phyloP scores from a whole-genome alignment of 140 eudicot species.

The Senecio squalidus region DNA sequence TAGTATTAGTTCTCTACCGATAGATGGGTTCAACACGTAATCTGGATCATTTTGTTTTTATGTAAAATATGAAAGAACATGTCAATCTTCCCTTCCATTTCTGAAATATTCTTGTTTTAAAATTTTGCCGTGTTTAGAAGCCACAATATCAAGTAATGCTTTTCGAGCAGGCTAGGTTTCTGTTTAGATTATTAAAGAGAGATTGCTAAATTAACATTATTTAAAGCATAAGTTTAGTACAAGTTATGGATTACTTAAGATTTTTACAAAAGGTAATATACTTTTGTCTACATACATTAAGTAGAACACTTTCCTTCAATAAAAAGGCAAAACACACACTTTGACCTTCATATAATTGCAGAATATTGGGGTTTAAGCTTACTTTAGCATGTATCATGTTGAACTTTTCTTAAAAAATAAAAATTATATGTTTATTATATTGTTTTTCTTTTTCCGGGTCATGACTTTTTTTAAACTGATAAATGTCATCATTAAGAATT shows the following conservation, averaged over 20 bases:
- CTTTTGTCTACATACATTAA: constrained; percentile 9
- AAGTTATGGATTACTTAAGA: constrained; percentile 15
- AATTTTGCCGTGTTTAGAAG: neutral
- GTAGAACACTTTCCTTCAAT: constrained; percentile 10
- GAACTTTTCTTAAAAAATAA: too few species aligned
- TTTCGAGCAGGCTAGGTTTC: neutral
- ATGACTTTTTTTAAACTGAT: too few species aligned
- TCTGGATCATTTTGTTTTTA: neutral
- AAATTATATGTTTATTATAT: too few species aligned
- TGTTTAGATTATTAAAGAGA: neutral
- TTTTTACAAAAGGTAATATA: constrained; percentile 8
- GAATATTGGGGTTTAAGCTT: neutral
- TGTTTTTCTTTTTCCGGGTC: too few species aligned
- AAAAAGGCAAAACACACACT: constrained; percentile 9
- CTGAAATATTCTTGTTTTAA: neutral
- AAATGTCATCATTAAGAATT: too few species aligned
- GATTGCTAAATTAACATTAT: neutral
- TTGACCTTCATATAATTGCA: constrained; percentile 14
- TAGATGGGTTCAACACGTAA: neutral
- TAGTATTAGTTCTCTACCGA: neutral
- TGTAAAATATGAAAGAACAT: neutral
- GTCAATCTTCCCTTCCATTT: neutral
- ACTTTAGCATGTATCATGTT: neutral
- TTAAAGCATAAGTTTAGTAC: neutral
- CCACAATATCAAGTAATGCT: neutral